These are phyloP conservation scores for Kodamaea hsintzibuensis DNA, from an alignment of 805 yeast species.

Conservation along the genomic window DNA sequence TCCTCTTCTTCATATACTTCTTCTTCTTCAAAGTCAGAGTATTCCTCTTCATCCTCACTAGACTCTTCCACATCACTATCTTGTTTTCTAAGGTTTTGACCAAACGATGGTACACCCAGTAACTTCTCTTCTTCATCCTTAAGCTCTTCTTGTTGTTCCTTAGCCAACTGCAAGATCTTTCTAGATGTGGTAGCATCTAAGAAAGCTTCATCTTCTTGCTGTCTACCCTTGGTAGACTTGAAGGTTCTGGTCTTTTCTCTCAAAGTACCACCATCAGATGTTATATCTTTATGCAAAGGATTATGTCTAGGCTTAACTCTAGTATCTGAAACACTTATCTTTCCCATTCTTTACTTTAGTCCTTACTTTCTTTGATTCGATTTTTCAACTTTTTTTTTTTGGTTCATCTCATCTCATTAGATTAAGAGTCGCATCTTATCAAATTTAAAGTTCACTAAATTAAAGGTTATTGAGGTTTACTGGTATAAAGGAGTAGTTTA, in stretches of 20 bases:
- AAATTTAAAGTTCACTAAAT: too few species aligned
- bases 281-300: constrained; percentile 76
- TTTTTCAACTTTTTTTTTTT: constrained; percentile 6
- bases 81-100: constrained; percentile 22
- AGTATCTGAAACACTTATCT: constrained; percentile 44
- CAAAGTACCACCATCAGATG: constrained; percentile 72
- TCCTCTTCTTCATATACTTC: constrained; percentile 57
- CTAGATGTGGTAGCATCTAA: constrained; percentile 83
- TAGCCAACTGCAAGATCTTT: constrained; percentile 85
- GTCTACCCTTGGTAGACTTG: constrained; percentile 26
- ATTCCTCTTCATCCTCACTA: constrained; percentile 52
- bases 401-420: constrained; percentile 7
- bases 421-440: neutral
- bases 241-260: constrained; percentile 42
- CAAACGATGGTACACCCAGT: constrained; percentile 18
- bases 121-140: constrained; percentile 60
- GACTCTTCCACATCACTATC: constrained; percentile 37
- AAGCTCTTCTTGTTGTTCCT: constrained; percentile 89
- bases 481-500: neutral
- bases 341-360: constrained; percentile 55
- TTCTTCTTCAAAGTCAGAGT: constrained; percentile 55
- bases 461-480: too few species aligned
- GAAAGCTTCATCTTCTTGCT: constrained; percentile 55
- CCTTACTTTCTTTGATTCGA: neutral
- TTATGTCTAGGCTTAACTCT: constrained; percentile 70